Evolutionary conservation across 1,139 yeast species (phyloP).

Genomic region (Geotrichum carabidarum): DNA sequence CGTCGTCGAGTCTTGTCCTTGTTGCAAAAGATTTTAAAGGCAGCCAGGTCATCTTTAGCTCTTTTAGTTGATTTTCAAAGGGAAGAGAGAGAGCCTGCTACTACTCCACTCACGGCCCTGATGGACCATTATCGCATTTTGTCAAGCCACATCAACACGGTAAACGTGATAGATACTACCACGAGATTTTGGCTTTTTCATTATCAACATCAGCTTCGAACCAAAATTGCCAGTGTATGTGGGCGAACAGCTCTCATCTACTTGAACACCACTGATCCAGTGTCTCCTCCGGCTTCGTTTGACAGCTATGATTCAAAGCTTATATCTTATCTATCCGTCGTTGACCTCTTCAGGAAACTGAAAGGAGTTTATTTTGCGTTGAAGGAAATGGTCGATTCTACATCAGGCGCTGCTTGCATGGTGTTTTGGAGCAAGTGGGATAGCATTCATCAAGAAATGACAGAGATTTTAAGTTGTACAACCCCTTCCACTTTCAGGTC

Average conservation of each 20-base stretch:
- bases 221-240: background rate
- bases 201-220: slow-evolving; percentile 6
- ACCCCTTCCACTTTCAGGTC: too few relatives aligned
- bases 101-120: background rate
- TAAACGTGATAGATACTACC: background rate
- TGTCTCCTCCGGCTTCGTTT: background rate
- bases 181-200: slow-evolving; percentile 10
- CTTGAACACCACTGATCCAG: background rate
- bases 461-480: slow-evolving; percentile 25
- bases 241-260: background rate
- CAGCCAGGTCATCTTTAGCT: slow-evolving; percentile 30
- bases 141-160: background rate
- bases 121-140: slow-evolving; percentile 6
- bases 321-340: slow-evolving; percentile 22
- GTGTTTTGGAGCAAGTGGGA: slow-evolving; percentile 37
- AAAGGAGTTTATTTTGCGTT: slow-evolving; percentile 28
- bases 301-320: background rate
- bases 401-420: slow-evolving; percentile 34
- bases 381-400: slow-evolving; percentile 30
- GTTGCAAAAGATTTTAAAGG: slow-evolving; percentile 26
- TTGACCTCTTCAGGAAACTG: slow-evolving; percentile 27
- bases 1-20: slow-evolving; percentile 29
- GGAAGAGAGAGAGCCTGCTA: background rate
- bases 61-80: background rate
- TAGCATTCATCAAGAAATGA: slow-evolving; percentile 30